These are phyloP conservation scores for Talaromyces sp. DNA, from an alignment of 2,329 filamentous ascomycete genomes.

Conservation along the genomic window DNA sequence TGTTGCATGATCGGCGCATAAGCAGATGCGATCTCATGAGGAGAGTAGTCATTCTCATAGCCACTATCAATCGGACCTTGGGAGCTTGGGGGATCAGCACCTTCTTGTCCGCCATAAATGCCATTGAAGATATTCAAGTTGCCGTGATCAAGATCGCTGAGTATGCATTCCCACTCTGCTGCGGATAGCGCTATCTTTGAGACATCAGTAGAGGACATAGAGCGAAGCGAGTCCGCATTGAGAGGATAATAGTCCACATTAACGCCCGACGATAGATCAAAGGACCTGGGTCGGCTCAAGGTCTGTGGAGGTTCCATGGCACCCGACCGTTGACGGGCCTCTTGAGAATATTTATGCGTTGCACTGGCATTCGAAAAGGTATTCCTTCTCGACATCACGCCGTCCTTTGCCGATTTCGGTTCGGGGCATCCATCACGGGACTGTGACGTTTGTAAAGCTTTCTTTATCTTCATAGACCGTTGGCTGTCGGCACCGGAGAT, in stretches of 20 bases:
- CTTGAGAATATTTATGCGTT: not conserved
- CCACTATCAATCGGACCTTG: conserved; percentile 32
- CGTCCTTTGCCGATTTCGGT: conserved; percentile 23
- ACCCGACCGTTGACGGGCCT: not conserved
- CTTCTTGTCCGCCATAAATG: conserved; percentile 43
- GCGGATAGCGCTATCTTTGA: conserved; percentile 49
- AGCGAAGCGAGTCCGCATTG: conserved; percentile 25
- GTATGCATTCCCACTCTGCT: conserved; percentile 75
- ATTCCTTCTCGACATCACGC: conserved; percentile 16
- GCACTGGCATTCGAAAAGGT: conserved; percentile 4
- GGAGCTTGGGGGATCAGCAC: conserved; percentile 31
- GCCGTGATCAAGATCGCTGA: conserved; percentile 73
- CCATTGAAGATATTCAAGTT: conserved; percentile 68
- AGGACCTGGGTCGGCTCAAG: conserved; percentile 17
- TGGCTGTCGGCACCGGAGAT: conserved; percentile 37
- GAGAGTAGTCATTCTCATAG: not conserved
- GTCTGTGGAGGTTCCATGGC: conserved; percentile 23
- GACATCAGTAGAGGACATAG: conserved; percentile 43
- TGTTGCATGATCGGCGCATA: conserved; percentile 3
- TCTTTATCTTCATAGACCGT: conserved; percentile 21
- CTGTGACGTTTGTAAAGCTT: conserved; percentile 33
- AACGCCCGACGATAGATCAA: conserved; percentile 18
- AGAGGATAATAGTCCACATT: conserved; percentile 58
- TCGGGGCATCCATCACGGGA: conserved; percentile 23
- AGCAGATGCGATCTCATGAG: not conserved